phyloP scores from a whole-genome alignment of 2,329 filamentous ascomycete genomes.

The Diaporthe sp. region DNA sequence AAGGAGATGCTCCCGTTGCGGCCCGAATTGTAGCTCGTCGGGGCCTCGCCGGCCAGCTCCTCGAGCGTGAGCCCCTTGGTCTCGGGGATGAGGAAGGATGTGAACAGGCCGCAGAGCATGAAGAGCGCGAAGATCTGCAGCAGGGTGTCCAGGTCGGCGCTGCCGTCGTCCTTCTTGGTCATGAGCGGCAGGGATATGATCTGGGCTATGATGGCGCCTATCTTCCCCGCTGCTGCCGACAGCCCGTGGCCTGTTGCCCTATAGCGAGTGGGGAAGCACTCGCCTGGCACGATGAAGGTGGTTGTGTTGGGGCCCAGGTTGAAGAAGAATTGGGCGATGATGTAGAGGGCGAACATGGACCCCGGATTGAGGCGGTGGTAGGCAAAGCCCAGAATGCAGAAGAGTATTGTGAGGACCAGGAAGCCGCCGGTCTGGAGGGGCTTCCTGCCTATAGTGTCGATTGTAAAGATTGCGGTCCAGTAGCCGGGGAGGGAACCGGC shows the following conservation, averaged over 20 bases:
- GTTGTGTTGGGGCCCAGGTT: slow-evolving; percentile 77
- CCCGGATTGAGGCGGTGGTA: slow-evolving; percentile 63
- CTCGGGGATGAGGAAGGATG: slow-evolving; percentile 81
- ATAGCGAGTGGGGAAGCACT: slow-evolving; percentile 75
- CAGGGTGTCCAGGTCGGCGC: slow-evolving; percentile 66
- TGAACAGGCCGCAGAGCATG: slow-evolving; percentile 80
- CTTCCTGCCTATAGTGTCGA: slow-evolving; percentile 84
- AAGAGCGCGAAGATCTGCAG: slow-evolving; percentile 85
- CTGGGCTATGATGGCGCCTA: slow-evolving; percentile 78
- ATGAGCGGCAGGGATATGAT: slow-evolving; percentile 74
- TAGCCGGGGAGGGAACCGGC: slow-evolving; percentile 86
- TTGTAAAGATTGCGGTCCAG: slow-evolving; percentile 80
- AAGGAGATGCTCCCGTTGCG: slow-evolving; percentile 63
- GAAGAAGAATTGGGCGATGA: slow-evolving; percentile 76
- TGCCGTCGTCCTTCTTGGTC: slow-evolving; percentile 59
- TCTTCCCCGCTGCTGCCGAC: slow-evolving; percentile 75
- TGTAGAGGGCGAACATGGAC: slow-evolving; percentile 71
- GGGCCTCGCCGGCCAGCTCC: slow-evolving; percentile 75
- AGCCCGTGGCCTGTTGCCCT: slow-evolving; percentile 74
- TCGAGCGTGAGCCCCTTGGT: slow-evolving; percentile 82
- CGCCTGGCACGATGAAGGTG: slow-evolving; percentile 75
- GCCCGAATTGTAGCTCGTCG: slow-evolving; percentile 69
- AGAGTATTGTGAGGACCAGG: slow-evolving; percentile 71
- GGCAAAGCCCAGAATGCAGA: slow-evolving; percentile 73
- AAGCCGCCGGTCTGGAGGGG: slow-evolving; percentile 79